These are phyloP conservation scores for Dalbergia cultrata DNA, from an alignment of 306 rosid genomes.

Conservation along the genomic window DNA sequence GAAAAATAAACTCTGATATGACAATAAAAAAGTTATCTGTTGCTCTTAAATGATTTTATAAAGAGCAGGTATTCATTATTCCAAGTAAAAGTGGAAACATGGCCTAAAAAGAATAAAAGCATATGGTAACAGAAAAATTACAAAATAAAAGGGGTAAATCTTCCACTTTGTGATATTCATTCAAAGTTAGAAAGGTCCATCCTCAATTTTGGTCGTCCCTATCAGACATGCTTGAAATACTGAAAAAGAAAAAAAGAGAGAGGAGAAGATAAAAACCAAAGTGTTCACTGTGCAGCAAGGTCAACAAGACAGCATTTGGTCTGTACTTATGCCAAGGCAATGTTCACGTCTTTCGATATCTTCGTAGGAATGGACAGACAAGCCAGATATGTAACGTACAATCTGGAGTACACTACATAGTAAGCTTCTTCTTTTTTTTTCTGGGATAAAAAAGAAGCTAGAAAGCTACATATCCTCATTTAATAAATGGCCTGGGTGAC, in stretches of 20 bases:
- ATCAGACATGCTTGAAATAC: constrained; percentile 20
- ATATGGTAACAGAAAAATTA: constrained; percentile 22
- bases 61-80: constrained; percentile 17
- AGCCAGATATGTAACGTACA: constrained; percentile 20
- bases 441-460: neutral
- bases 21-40: constrained; percentile 21
- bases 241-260: neutral
- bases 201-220: constrained; percentile 15
- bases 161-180: constrained; percentile 27
- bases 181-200: constrained; percentile 18
- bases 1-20: neutral
- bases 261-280: constrained; percentile 20
- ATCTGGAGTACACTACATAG: constrained; percentile 28
- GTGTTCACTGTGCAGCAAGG: constrained; percentile 5
- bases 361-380: neutral
- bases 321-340: constrained; percentile 14
- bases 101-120: constrained; percentile 6
- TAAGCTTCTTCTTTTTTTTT: too few relatives aligned
- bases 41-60: constrained; percentile 7
- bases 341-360: neutral
- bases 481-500: constrained; percentile 75
- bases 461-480: constrained; percentile 49
- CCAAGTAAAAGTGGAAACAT: neutral
- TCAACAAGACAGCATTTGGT: constrained; percentile 39
- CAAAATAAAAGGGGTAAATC: constrained; percentile 10